These are phyloP conservation scores for Blastomyces gilchristii DNA, from an alignment of 2,329 filamentous ascomycete species.

Conservation along the genomic window DNA sequence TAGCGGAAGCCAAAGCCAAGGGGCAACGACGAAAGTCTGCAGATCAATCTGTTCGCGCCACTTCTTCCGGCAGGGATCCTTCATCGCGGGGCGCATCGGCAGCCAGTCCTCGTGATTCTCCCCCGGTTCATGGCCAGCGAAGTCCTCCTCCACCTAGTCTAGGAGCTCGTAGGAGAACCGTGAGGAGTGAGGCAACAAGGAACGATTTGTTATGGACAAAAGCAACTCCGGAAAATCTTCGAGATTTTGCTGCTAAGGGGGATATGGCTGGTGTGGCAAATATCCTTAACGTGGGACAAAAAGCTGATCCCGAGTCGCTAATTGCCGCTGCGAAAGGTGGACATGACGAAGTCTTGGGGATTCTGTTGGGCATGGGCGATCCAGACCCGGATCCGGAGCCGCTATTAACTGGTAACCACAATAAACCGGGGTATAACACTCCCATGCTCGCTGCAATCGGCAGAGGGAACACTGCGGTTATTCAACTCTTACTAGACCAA, in stretches of 20 bases:
- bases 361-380: constrained; percentile 59
- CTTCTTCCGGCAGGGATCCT: constrained; percentile 23
- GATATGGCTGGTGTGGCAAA: constrained; percentile 41
- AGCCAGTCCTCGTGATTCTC: constrained; percentile 37
- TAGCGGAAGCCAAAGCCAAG: constrained; percentile 55
- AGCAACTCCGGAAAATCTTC: constrained; percentile 41
- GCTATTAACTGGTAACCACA: constrained; percentile 40
- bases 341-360: constrained; percentile 75
- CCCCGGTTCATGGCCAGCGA: constrained; percentile 28
- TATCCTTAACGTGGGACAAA: constrained; percentile 41
- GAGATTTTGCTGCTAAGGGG: constrained; percentile 40
- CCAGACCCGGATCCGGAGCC: constrained; percentile 60
- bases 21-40: constrained; percentile 38
- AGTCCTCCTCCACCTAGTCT: constrained; percentile 26
- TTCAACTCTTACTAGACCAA: constrained; percentile 68
- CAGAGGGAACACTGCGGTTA: constrained; percentile 71
- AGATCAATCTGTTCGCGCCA: constrained; percentile 29
- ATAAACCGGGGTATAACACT: constrained; percentile 63
- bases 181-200: constrained; percentile 40
- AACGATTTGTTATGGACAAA: constrained; percentile 43
- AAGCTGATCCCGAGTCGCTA: constrained; percentile 71
- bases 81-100: constrained; percentile 36
- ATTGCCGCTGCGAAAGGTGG: constrained; percentile 87
- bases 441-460: constrained; percentile 93
- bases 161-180: constrained; percentile 34